A percentile compares a stretch with the other conserved stretches of the same genome.
phyloP scores from a whole-genome alignment of 176 grass and related monocot species.

The Raddia guianensis region DNA sequence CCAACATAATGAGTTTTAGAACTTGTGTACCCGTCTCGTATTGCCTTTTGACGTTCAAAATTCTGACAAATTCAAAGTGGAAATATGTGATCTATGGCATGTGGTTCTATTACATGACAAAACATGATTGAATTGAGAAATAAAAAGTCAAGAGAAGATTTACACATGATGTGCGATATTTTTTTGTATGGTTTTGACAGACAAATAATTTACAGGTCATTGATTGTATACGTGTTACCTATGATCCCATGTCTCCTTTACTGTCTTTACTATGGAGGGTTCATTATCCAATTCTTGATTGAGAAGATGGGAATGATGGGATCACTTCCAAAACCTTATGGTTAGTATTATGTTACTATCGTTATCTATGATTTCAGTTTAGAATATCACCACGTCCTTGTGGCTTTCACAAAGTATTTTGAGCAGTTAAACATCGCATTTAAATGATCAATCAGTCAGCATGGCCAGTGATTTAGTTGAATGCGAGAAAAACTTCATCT shows the following conservation, averaged over 20 bases:
- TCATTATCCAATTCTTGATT: constrained; percentile 88
- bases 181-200: constrained; percentile 26
- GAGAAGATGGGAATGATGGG: constrained; percentile 99
- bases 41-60: not conserved
- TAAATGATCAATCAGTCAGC: constrained; percentile 8
- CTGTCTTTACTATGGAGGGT: constrained; percentile 82
- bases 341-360: constrained; percentile 50
- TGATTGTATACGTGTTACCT: constrained; percentile 71
- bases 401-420: constrained; percentile 22
- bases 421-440: constrained; percentile 23
- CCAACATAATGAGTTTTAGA: not conserved
- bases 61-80: not conserved
- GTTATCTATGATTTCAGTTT: constrained; percentile 38
- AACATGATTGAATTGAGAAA: not conserved
- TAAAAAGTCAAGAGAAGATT: not conserved
- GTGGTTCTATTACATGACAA: not conserved
- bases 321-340: constrained; percentile 92
- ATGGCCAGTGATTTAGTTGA: constrained; percentile 6
- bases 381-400: constrained; percentile 1
- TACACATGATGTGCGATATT: not conserved
- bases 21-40: not conserved
- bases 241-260: constrained; percentile 78
- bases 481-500: not conserved
- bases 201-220: constrained; percentile 69
- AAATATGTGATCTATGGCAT: not conserved